Evolutionary conservation across 2,329 filamentous ascomycete species (phyloP), one percentile per base, ranked within the genome.

Genomic region (Nemania serpens): DNA sequence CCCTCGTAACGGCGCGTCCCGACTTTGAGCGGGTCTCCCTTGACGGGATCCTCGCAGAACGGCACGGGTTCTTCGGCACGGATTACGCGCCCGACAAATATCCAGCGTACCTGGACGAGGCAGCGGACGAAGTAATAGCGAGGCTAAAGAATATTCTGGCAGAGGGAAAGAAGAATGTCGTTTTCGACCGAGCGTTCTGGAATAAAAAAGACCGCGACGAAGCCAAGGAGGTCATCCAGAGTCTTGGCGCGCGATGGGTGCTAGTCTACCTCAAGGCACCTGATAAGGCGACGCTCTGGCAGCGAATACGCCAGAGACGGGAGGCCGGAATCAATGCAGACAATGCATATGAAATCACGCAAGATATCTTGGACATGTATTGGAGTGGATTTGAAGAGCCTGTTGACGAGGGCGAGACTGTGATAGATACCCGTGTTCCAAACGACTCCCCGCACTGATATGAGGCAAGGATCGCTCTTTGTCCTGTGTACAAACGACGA

Each of bases 141-240:
- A 53, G 58, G 10, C 34, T 67, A 3, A 36, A 49, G 15, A 34
- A 18, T 13, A 22, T 67, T 10, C 58, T 72, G 0, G 37, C 68
- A 1, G 37, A 65, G 7, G 59, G 64, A 1, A 36, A 55, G 1
- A 64, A 45, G 4, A 68, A 75, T 43, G 58, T 73, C n/a, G 63
- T 75, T 1, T 53, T 75, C 7, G 75, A 76, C 42, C 58, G 72
- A 2, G 71, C 73, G 0, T 73, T 75, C 57, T 76, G 70, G 45
- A 67, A 66, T 42, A 71, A 67, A 55, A 64, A 67, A 7, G 73
- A 75, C 41, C 61, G 74, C 6, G 70, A 73, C 15, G 67, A 73
- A 43, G 73, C 70, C 42, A 73, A 71, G 58, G 20, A 22, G 1
- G 29, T 73, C 0, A 61, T 74, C 6, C 66, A 73, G 42, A 17